Evolutionary conservation across 1,284 basidiomycete genomes (phyloP).

Genomic region (Leccinum pallidistipes): DNA sequence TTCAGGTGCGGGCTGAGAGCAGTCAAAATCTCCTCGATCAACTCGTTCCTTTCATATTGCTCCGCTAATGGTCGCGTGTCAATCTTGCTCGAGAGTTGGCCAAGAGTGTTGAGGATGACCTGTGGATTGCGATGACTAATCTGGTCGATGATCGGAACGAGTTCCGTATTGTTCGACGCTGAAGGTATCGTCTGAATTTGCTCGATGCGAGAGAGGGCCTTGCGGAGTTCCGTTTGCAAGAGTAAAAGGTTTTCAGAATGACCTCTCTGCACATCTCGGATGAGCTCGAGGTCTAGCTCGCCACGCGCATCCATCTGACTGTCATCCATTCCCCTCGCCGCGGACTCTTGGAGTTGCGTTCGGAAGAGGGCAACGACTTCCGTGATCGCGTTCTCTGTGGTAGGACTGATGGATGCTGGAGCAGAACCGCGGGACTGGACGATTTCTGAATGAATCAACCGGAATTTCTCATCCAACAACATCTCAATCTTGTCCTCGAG

Average conservation of each 20-base stretch:
- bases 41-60: slow-evolving; percentile 49
- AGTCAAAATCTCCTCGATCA: slow-evolving; percentile 59
- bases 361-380: slow-evolving; percentile 70
- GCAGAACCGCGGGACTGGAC: slow-evolving; percentile 22
- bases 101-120: slow-evolving; percentile 58
- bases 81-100: slow-evolving; percentile 59
- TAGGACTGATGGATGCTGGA: slow-evolving; percentile 38
- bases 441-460: slow-evolving; percentile 48
- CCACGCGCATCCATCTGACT: slow-evolving; percentile 68
- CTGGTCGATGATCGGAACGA: slow-evolving; percentile 52
- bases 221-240: slow-evolving; percentile 59
- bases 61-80: slow-evolving; percentile 46
- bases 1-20: slow-evolving; percentile 61
- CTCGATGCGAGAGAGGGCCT: slow-evolving; percentile 42
- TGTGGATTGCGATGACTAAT: slow-evolving; percentile 54
- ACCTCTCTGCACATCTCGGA: slow-evolving; percentile 69
- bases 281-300: slow-evolving; percentile 73
- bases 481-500: slow-evolving; percentile 58
- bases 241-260: slow-evolving; percentile 57
- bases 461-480: slow-evolving; percentile 67
- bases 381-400: slow-evolving; percentile 58
- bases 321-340: slow-evolving; percentile 58
- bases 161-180: slow-evolving; percentile 27
- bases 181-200: slow-evolving; percentile 26
- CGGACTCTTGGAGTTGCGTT: slow-evolving; percentile 62